These are phyloP conservation scores for Mycena sp. DNA, from an alignment of 1,284 basidiomycete genomes.

Conservation along the genomic window DNA sequence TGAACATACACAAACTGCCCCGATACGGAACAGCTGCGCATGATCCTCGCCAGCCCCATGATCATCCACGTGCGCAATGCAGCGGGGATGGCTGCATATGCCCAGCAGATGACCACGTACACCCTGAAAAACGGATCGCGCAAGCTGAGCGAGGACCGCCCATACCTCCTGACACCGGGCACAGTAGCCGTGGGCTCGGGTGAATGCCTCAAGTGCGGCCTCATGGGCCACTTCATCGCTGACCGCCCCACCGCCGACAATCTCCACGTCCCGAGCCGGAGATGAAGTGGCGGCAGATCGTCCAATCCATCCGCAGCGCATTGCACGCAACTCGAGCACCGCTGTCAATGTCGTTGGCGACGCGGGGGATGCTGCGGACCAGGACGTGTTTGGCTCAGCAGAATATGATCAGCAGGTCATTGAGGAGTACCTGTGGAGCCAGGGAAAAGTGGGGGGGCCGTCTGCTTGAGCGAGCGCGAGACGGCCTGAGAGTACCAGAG, in stretches of 20 bases:
- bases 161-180: conserved; percentile 15
- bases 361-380: no score
- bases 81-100: neutral
- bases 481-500: neutral
- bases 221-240: no score
- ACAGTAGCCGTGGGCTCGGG: neutral
- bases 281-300: neutral
- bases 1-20: neutral
- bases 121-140: neutral
- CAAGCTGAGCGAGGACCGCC: conserved; percentile 1
- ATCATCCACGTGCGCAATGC: neutral
- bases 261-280: neutral
- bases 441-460: conserved; percentile 9
- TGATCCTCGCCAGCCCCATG: neutral
- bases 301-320: neutral
- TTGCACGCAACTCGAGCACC: neutral
- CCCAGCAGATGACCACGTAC: neutral
- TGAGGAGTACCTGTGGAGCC: neutral
- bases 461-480: neutral
- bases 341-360: no score
- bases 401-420: neutral
- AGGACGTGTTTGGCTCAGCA: no score
- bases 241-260: neutral
- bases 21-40: neutral
- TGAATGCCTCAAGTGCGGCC: conserved; percentile 9